Evolutionary conservation across 176 grass and related monocot genomes (phyloP), one percentile per base, ranked within the genome.

Genomic region (Dactylis glomerata): DNA sequence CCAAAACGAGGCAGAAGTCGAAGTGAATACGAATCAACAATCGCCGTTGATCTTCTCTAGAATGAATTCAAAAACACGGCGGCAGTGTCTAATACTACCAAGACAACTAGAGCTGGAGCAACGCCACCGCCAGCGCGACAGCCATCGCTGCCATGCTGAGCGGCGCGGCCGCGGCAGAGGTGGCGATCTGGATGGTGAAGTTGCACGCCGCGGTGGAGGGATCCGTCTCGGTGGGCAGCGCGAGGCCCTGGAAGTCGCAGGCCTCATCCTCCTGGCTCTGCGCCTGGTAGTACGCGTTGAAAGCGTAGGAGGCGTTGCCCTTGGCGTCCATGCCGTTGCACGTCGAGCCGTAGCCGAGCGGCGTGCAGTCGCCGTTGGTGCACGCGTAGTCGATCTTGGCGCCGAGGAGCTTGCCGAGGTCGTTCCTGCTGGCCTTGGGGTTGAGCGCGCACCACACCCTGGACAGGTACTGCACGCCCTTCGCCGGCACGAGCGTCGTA

Each of bases 211-310:
- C 55, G 45, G 91, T 97, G 33, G 91, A 92, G 0, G 94, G 94
- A 34, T 97, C 78, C 6, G 87, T 88, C 51, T 82, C 40, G 3
- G 87, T 90, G 6, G 86, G 77, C 55, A 90, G 73, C 40, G 94
- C 91, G 23, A 86, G 91, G 8, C 91, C 91, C 81, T 85, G 78
- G 68, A 97, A 97, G 47, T 78, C 62, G 24, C 91, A 97, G 6
- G 91, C 92, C 36, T 33, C 23, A 49, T 87, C 85, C 75, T 68
- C 44, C 69, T 93, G 94, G 81, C 68, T 92, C 84, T 92, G 91
- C 70, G 80, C 82, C 85, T 97, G 94, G 87, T 86, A 97, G 62
- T 97, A 97, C 1, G 90, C 90, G 47, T 97, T 97, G 63, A 97
- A 97, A 30, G 91, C 91, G 75, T 93, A 97, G 0, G 91, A 97